Base-by-base conservation (phyloP, 805 yeast species). In the Clavispora asparagi region DNA sequence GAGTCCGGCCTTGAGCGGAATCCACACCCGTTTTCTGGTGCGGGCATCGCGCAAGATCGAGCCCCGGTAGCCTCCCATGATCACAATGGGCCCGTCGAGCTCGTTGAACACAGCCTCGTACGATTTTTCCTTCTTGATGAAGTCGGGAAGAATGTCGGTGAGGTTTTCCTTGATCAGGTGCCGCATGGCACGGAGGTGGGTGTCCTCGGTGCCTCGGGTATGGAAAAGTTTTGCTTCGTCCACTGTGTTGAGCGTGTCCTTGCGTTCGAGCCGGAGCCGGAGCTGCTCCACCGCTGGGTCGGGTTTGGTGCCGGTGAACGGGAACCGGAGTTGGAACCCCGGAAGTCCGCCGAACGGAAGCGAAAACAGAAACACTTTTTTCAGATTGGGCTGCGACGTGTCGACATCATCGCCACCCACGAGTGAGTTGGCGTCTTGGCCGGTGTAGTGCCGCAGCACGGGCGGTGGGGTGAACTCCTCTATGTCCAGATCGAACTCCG, bases 11-110 rank as follows among this genome's bases (percentile, higher is more conserved):
- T 86, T 85, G 6, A 85, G 59, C 0, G 97, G 97, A 36, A 90
- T 79, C 97, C 97, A 91, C 1, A 86, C 77, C 43, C 92, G 70
- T 49, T 82, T 78, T 12, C 72, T 64, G 0, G 95, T 83, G 11
- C 68, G 67, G 1, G 78, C 58, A 57, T 87, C 94, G 39, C 92
- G 63, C 43, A 91, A 65, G 6, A 85, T 78, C 39, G 89, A 80
- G 2, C 97, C 97, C 56, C 97, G 72, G 63, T 86, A 91, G 0
- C 97, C 97, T 6, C 97, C 97, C 63, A 91, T 48, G 1, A 91
- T 71, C 2, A 91, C 78, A 1, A 91, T 74, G 58, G 90, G 90
- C 5, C 97, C 97, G 19, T 81, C 83, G 1, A 89, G 54, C 25
- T 77, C 77, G 48, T 77, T 75, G 72, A 73, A 85, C 1, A 83